Evolutionary conservation across 768 basidiomycete genomes (phyloP), one percentile per base, ranked within the genome.

Genomic region (Leccinum boreale): DNA sequence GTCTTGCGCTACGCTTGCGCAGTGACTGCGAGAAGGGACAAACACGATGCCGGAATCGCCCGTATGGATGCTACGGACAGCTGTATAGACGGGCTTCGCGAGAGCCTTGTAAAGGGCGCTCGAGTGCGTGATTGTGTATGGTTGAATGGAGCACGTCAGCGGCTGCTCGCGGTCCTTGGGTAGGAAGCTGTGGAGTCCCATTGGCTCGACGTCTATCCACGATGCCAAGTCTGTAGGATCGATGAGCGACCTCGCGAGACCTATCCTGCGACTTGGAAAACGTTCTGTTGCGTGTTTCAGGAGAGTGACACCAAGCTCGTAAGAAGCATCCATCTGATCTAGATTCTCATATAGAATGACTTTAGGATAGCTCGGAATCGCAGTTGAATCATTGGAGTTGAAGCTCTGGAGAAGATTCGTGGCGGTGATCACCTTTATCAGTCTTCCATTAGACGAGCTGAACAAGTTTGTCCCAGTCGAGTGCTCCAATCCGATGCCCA

Each of bases 71-170:
- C 74, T 67, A 57, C 74, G 81, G 58, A 97, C 85, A n/a, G 85
- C 85, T 10, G 84, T 74, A 72, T 95, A 91, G 2, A 88, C 85
- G 3, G 96, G 94, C 69, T 93, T 95, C 49, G 90, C 84, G 88
- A 98, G 97, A 2, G 87, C 83, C 66, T 94, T 95, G 74, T 94
- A 87, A 19, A 98, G 78, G 0, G 92, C 85, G 0, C 89, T 81
- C 4, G 95, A 97, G 65, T 94, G 86, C 0, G 93, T 84, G 47
- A 94, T 89, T 17, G 86, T 87, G 74, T 96, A 98, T 0, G 92
- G 81, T 55, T 90, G 86, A 12, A 85, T 81, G 17, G 81, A 80
- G 29, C 85, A 80, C 8, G 77, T 75, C 19, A 98, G 75, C 0
- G 92, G 80, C 63, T 92, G 90, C 58, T 93, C 91, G 36, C 95